phyloP scores from a whole-genome alignment of 2,329 filamentous ascomycete genomes.

The Fusarium sp. region DNA sequence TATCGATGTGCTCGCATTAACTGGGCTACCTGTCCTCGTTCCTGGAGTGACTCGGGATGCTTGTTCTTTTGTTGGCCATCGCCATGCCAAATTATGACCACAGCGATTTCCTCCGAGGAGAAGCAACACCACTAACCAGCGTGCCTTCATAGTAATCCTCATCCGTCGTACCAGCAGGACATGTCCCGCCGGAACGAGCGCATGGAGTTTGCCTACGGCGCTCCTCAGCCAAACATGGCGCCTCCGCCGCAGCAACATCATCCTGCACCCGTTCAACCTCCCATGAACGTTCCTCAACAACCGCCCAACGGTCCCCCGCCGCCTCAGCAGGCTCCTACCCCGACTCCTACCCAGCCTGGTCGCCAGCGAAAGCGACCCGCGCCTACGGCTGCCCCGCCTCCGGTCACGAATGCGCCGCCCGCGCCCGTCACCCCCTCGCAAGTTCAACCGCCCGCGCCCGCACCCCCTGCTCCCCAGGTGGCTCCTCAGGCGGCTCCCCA shows the following conservation, averaged over 20 bases:
- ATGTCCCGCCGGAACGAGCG: constrained; percentile 61
- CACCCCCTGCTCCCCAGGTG: constrained; percentile 47
- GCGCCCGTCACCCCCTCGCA: constrained; percentile 50
- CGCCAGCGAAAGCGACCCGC: constrained; percentile 58
- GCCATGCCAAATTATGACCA: constrained; percentile 43
- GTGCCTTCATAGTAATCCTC: constrained; percentile 51
- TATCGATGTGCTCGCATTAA: constrained; percentile 25
- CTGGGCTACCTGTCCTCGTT: constrained; percentile 24
- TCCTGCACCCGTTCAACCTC: constrained; percentile 47
- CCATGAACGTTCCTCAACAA: constrained; percentile 60
- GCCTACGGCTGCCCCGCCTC: constrained; percentile 53
- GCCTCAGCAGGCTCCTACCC: constrained; percentile 53
- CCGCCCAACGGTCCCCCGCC: constrained; percentile 48
- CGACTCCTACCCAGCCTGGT: constrained; percentile 52
- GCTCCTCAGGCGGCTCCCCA: constrained; percentile 41
- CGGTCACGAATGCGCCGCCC: constrained; percentile 49
- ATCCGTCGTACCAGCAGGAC: constrained; percentile 62
- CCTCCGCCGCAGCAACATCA: constrained; percentile 53
- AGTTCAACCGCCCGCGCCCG: constrained; percentile 47
- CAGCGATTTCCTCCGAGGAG: constrained; percentile 38
- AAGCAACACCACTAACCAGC: constrained; percentile 47
- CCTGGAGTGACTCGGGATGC: constrained; percentile 14
- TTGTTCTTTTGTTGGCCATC: constrained; percentile 9
- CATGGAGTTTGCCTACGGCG: constrained; percentile 57
- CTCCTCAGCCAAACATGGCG: constrained; percentile 54